Conservation (phyloP, 75 land plant genomes). For the Sequoia sempervirens region DNA sequence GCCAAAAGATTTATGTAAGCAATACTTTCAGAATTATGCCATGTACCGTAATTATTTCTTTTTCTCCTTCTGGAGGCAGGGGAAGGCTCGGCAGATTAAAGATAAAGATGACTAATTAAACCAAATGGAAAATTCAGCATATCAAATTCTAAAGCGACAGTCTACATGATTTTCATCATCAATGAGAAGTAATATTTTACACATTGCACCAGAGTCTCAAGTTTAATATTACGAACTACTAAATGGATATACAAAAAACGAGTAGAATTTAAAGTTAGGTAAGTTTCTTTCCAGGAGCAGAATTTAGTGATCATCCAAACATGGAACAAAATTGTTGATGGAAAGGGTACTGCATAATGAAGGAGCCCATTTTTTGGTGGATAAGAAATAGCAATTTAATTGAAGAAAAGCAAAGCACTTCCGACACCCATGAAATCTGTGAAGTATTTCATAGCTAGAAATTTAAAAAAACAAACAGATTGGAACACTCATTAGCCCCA, state of each 20-base stretch:
- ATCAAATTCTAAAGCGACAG: not conserved
- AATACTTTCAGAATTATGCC: not conserved
- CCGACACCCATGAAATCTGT: not conserved
- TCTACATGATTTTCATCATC: not conserved
- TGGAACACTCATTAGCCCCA: not conserved
- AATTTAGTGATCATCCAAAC: not conserved
- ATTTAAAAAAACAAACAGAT: not conserved
- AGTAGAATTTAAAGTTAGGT: not conserved
- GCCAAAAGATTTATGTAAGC: not conserved
- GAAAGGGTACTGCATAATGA: not conserved
- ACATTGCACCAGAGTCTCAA: not conserved
- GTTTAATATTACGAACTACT: not conserved
- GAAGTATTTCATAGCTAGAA: not conserved
- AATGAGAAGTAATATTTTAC: not conserved
- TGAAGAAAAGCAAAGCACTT: not conserved
- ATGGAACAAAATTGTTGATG: not conserved
- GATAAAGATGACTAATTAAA: not conserved
- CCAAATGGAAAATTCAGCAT: not conserved
- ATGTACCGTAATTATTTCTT: not conserved
- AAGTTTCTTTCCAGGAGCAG: not conserved
- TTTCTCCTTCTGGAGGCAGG: not conserved
- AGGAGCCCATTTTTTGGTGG: not conserved
- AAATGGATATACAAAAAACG: not conserved
- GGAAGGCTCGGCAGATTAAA: not conserved
- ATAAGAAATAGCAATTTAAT: not conserved